Percentiles rank a stretch among this genome's conserved stretches.
Evolutionary conservation across 2,329 filamentous ascomycete species (phyloP).

Genomic region (Colletotrichum truncatum): DNA sequence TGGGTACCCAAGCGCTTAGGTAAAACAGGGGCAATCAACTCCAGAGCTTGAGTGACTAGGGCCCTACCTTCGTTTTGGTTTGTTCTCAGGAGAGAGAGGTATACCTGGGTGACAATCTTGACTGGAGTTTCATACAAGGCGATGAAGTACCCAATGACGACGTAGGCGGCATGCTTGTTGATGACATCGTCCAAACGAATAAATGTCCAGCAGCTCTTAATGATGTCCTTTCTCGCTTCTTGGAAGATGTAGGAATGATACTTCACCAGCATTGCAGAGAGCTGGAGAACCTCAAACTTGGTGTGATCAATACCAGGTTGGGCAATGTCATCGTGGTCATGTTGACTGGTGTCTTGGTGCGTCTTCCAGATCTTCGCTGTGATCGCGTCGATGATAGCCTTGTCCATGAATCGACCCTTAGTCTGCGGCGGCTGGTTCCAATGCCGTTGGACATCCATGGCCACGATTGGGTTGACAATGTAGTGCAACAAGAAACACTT

Average conservation of each 20-base stretch:
- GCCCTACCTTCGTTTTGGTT: conserved; percentile 95
- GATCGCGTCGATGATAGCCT: conserved; percentile 86
- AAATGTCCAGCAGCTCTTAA: conserved; percentile 99
- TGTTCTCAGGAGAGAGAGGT: conserved; percentile 87
- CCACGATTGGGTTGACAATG: conserved; percentile 94
- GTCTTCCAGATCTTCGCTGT: conserved; percentile 95
- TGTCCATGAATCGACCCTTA: conserved; percentile 80
- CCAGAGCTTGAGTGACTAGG: conserved; percentile 91
- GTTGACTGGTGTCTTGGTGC: conserved; percentile 81
- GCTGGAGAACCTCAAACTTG: conserved; percentile 92
- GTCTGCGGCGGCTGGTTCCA: conserved; percentile 69
- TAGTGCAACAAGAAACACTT: conserved; percentile 94
- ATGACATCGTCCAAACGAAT: conserved; percentile 98
- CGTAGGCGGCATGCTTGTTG: conserved; percentile 98
- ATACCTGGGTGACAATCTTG: conserved; percentile 96
- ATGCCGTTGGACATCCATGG: conserved; percentile 92
- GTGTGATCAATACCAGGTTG: conserved; percentile 94
- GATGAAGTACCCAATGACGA: conserved; percentile 97
- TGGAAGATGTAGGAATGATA: conserved; percentile 90
- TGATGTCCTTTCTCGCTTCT: conserved; percentile 95
- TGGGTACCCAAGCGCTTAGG: conserved; percentile 80
- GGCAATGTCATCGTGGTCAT: conserved; percentile 87
- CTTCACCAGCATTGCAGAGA: conserved; percentile 94
- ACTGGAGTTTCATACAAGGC: conserved; percentile 94
- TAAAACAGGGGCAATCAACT: conserved; percentile 92